Percentiles rank a stretch among this genome's conserved stretches.
Conservation (phyloP, 441 rosid species). For the Croton setiger region DNA sequence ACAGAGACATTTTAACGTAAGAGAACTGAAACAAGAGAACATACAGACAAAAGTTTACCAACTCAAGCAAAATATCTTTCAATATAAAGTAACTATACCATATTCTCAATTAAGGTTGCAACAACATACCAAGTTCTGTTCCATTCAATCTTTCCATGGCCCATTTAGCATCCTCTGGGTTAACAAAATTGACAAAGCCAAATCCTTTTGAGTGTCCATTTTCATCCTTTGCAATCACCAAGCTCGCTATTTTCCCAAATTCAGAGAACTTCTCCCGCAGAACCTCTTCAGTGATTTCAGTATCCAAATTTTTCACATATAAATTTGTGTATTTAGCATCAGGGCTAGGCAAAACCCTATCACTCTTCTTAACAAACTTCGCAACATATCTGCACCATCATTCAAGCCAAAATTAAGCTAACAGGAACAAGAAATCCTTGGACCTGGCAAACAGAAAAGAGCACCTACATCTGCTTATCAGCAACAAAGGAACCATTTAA, state of each 20-base stretch:
- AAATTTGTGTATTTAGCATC: constrained; percentile 43
- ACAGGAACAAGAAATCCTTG: neutral
- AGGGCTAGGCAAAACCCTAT: constrained; percentile 37
- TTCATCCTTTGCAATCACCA: constrained; percentile 49
- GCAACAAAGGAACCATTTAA: constrained; percentile 47
- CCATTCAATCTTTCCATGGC: constrained; percentile 63
- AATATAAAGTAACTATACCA: neutral
- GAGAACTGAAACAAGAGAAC: neutral
- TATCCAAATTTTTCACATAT: constrained; percentile 63
- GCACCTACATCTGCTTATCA: constrained; percentile 60
- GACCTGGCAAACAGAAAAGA: constrained; percentile 10
- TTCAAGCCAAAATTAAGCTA: neutral
- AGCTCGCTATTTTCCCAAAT: constrained; percentile 59
- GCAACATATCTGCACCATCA: constrained; percentile 48
- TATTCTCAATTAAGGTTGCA: constrained; percentile 7
- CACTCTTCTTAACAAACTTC: constrained; percentile 60
- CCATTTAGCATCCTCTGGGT: constrained; percentile 54
- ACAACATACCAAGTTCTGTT: constrained; percentile 33
- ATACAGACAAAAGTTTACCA: neutral
- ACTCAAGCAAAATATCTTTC: neutral
- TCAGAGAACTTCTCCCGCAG: constrained; percentile 50
- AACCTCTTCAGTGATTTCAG: constrained; percentile 46
- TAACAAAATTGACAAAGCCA: constrained; percentile 70
- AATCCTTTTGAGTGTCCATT: constrained; percentile 68
- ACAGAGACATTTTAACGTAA: neutral